Base-by-base conservation (phyloP, 768 basidiomycete genomes). In the Xerocomellus intermedius region DNA sequence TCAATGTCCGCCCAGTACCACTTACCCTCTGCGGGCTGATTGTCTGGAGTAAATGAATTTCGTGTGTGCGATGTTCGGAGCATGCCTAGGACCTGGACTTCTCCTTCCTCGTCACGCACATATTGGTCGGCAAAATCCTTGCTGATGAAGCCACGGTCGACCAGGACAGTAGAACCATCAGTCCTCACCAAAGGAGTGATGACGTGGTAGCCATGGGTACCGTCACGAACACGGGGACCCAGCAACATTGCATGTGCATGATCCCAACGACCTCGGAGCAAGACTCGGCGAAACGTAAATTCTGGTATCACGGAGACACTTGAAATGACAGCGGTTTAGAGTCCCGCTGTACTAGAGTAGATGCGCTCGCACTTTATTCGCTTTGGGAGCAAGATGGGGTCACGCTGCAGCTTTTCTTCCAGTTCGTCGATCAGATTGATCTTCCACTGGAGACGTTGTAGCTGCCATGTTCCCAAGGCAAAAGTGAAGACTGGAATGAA, bases 391-490 rank as follows among this genome's bases (percentile, higher is more conserved):
- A 76, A 65, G 52, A 99, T 81, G 1, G 96, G 88, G 32, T 82
- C 83, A 16, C 88, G 78, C 58, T 87, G 80, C 35, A 98, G 74
- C 73, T 97, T 96, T 71, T 91, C 86, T 68, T 97, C 89, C 35
- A 98, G 78, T 64, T 98, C 91, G 60, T 97, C 91, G 58, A 98
- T 98, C 48, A 99, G 79, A 49, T 84, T 82, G 42, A 96, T 77
- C 73, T 99, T 99, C 97, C 97, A 99, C 69, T 91, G 83, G 30
- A 98, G 80, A 45, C 97, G 84, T 63, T 91, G 82, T 32, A 99
- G 76, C 73, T 99, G 97, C 96, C 96, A 98, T 19, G 84, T 82
- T 17, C 97, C 96, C 57, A 99, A 76, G 16, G 80, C 88, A 61
- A 94, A 93, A 0, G 94, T 93, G 67, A 97, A 86, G 56, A 98